Evolutionary conservation across 345 rosid species (phyloP).

Genomic region (Nasturtium officinale): DNA sequence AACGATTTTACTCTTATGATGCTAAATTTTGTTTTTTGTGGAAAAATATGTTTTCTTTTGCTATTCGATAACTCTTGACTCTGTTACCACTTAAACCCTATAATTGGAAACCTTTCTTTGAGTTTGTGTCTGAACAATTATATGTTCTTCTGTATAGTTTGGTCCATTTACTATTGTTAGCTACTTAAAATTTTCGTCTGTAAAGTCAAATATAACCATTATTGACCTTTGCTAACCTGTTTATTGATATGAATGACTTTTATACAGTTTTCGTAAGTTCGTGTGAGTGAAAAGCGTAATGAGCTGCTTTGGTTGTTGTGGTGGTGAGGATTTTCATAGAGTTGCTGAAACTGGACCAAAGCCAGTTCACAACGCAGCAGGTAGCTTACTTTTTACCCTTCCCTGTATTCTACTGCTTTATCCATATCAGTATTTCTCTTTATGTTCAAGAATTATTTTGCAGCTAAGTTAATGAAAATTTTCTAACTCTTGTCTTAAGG

Average conservation of each 20-base stretch:
- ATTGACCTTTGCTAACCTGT: conserved; percentile 2
- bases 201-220: neutral
- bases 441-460: neutral
- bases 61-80: conserved; percentile 9
- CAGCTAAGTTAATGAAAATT: neutral
- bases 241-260: neutral
- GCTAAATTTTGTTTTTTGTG: neutral
- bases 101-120: conserved; percentile 4
- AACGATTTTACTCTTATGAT: conserved; percentile 3
- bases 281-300: conserved; percentile 47
- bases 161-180: neutral
- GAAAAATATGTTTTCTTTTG: neutral
- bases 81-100: conserved; percentile 36
- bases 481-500: conserved; percentile 43
- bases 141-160: neutral
- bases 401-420: neutral
- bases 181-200: neutral
- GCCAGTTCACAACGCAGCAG: conserved; percentile 51
- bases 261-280: conserved; percentile 4
- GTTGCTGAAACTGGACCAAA: conserved; percentile 55
- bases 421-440: neutral
- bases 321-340: conserved; percentile 58
- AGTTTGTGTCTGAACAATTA: conserved; percentile 16
- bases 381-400: conserved; percentile 32
- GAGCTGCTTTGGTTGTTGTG: conserved; percentile 74